Evolutionary conservation across 257 asterid genomes (phyloP).

Genomic region (Solanum arcanum): DNA sequence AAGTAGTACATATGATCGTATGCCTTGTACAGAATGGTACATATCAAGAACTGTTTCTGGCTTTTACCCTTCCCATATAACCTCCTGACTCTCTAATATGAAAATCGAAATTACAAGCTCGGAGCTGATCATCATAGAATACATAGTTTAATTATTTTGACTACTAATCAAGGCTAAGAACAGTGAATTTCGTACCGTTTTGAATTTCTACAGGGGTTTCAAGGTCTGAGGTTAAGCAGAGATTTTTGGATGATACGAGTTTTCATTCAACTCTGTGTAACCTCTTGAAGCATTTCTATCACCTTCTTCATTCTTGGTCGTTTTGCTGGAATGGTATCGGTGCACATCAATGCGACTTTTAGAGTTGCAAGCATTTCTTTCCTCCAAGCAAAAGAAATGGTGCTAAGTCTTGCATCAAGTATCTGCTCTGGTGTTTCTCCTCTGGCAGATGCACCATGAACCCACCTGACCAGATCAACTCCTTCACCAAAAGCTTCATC

Average conservation of each 20-base stretch:
- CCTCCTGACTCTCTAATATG: neutral
- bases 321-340: slow-evolving; percentile 85
- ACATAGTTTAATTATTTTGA: neutral
- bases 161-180: neutral
- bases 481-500: slow-evolving; percentile 97
- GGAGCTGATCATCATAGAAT: neutral
- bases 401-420: slow-evolving; percentile 83
- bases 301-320: slow-evolving; percentile 92
- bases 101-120: neutral
- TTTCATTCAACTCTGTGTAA: slow-evolving; percentile 21
- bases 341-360: slow-evolving; percentile 74
- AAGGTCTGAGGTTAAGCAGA: neutral
- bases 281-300: slow-evolving; percentile 82
- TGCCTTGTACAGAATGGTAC: neutral
- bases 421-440: slow-evolving; percentile 99
- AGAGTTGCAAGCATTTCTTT: slow-evolving; percentile 91
- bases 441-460: slow-evolving; percentile 69
- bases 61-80: neutral
- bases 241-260: neutral
- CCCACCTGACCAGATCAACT: slow-evolving; percentile 96
- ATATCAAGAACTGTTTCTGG: neutral
- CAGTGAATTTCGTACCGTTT: neutral
- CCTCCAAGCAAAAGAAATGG: slow-evolving; percentile 83
- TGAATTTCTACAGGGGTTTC: neutral
- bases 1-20: neutral